phyloP scores from a whole-genome alignment of 1,284 basidiomycete species.

The Sporisorium graminicola region DNA sequence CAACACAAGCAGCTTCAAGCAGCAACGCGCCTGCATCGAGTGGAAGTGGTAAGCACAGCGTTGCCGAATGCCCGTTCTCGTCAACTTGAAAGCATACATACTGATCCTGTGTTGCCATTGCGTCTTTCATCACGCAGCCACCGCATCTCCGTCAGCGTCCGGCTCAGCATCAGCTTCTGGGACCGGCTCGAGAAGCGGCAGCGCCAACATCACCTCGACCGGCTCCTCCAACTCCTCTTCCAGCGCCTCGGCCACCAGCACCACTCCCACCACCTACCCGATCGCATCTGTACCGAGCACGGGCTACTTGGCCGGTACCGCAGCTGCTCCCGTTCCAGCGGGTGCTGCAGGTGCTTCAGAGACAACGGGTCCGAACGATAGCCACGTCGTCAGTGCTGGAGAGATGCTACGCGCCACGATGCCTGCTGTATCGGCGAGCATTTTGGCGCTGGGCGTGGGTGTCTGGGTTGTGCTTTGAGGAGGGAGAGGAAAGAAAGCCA shows the following conservation, averaged over 20 bases:
- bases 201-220: conserved; percentile 10
- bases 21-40: conserved; percentile 22
- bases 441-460: conserved; percentile 32
- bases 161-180: conserved; percentile 22
- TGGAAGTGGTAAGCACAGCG: conserved; percentile 20
- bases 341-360: conserved; percentile 25
- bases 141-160: conserved; percentile 19
- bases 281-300: conserved; percentile 41
- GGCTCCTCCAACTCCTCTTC: conserved; percentile 18
- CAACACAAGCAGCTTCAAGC: conserved; percentile 25
- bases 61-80: not conserved
- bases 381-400: conserved; percentile 38
- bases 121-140: conserved; percentile 9
- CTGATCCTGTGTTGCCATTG: conserved; percentile 1
- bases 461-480: conserved; percentile 31
- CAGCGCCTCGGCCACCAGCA: conserved; percentile 31
- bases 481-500: not conserved
- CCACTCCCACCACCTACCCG: conserved; percentile 48
- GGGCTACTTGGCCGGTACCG: conserved; percentile 47
- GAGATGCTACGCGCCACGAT: conserved; percentile 22
- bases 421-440: conserved; percentile 19
- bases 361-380: conserved; percentile 36
- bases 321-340: conserved; percentile 37
- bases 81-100: not conserved
- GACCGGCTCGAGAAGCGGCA: conserved; percentile 16